Conservation (phyloP, 163 green algal species). For the Smithsoniella earleae region DNA sequence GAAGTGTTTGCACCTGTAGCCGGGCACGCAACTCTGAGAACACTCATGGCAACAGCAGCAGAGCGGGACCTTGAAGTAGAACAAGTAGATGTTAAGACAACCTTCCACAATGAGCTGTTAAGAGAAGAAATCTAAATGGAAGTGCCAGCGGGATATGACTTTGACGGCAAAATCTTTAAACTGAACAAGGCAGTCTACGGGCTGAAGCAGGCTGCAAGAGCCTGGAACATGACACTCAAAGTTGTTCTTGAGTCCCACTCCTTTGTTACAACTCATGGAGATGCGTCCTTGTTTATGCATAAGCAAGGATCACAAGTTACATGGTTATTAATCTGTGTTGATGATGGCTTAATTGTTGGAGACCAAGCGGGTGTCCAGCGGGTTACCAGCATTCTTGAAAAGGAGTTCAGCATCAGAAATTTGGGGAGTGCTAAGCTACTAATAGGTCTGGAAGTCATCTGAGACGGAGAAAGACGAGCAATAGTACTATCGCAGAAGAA, state of each 20-base stretch:
- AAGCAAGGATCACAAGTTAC: too few relatives aligned
- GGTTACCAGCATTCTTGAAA: not conserved
- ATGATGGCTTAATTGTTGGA: not conserved
- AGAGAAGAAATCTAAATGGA: not conserved
- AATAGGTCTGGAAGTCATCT: not conserved
- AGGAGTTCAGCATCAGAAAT: not conserved
- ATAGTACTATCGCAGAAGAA: not conserved
- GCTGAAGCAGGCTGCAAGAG: slow-evolving; percentile 39
- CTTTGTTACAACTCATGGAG: too few relatives aligned
- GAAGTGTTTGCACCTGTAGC: not conserved
- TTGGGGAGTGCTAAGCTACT: not conserved
- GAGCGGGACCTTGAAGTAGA: not conserved
- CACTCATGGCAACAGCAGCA: not conserved
- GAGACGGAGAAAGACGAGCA: not conserved
- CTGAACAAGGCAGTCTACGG: slow-evolving; percentile 44
- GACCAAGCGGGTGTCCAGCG: not conserved
- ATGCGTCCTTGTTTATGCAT: too few relatives aligned
- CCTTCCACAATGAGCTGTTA: not conserved
- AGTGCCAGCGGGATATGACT: not conserved
- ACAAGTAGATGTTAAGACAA: slow-evolving; percentile 11
- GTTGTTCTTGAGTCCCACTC: too few relatives aligned
- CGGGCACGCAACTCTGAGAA: not conserved
- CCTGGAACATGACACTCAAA: too few relatives aligned
- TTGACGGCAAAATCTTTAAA: slow-evolving; percentile 22
- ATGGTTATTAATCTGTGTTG: not conserved